Percentiles rank a stretch among this genome's conserved stretches.
phyloP scores from a whole-genome alignment of 306 rosid species.

The Begonia loranthoides region DNA sequence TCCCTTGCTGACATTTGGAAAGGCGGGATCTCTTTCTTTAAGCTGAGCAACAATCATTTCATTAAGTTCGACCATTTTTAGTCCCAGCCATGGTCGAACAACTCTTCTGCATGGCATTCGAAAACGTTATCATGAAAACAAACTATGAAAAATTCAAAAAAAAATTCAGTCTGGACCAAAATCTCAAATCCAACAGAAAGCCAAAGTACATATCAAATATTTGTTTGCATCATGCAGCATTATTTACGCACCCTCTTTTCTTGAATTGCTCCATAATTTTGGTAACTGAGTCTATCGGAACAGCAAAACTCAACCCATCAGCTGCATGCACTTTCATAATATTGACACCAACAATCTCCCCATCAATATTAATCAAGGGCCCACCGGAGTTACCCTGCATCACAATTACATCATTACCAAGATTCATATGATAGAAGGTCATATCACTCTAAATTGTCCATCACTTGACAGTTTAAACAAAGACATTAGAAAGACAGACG shows the following conservation, averaged over 20 bases:
- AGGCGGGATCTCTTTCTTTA: conserved; percentile 47
- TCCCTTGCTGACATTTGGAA: conserved; percentile 65
- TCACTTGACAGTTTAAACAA: too few species aligned
- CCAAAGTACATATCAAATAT: too few species aligned
- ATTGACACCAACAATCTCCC: conserved; percentile 83
- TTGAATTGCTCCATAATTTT: conserved; percentile 67
- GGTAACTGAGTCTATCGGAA: conserved; percentile 61
- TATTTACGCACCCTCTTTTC: conserved; percentile 53
- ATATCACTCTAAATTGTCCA: too few species aligned
- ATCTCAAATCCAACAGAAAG: too few species aligned
- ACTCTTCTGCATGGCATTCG: conserved; percentile 48
- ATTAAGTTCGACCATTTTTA: conserved; percentile 81
- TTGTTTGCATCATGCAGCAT: too few species aligned
- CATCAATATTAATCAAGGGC: conserved; percentile 80
- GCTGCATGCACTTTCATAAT: conserved; percentile 59
- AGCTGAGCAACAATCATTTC: conserved; percentile 62
- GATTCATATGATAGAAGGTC: too few species aligned
- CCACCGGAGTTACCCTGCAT: conserved; percentile 93
- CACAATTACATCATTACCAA: conserved; percentile 1
- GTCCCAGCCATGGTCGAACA: conserved; percentile 86
- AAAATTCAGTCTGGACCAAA: too few species aligned
- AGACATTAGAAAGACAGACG: neutral
- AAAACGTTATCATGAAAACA: neutral
- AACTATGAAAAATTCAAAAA: neutral
- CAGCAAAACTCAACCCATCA: conserved; percentile 82